Evolutionary conservation across 148 eudicot genomes (phyloP).

Genomic region (Spergularia bocconei): DNA sequence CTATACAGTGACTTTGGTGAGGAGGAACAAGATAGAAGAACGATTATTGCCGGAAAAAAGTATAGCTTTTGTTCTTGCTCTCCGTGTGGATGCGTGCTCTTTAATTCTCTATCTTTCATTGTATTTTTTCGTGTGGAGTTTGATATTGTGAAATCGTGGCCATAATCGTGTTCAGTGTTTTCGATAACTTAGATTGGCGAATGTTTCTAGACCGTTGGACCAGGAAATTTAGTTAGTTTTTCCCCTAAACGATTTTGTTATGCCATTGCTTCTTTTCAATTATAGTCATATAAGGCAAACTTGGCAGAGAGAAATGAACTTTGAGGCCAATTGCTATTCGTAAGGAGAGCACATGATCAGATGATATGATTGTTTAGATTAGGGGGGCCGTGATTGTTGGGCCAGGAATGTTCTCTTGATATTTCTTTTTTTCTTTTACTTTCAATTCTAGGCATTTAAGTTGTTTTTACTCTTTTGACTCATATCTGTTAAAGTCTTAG

Average conservation of each 20-base stretch:
- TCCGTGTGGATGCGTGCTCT: not conserved
- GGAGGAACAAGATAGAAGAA: slow-evolving; percentile 34
- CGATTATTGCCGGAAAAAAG: slow-evolving; percentile 46
- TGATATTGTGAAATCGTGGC: not conserved
- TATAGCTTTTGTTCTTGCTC: slow-evolving; percentile 21
- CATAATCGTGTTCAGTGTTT: not conserved
- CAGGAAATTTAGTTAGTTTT: not conserved
- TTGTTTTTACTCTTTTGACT: no score
- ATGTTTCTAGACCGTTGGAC: not conserved
- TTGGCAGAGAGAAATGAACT: not conserved
- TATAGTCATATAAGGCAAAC: not conserved
- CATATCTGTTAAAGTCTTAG: no score
- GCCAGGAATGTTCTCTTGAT: not conserved
- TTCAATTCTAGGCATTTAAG: no score
- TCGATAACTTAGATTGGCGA: not conserved
- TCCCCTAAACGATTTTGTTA: no score
- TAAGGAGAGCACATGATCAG: not conserved
- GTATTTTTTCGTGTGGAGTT: not conserved
- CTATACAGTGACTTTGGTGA: slow-evolving; percentile 44
- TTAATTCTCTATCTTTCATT: not conserved
- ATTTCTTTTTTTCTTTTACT: not conserved
- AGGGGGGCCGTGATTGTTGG: no score
- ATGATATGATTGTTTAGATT: not conserved
- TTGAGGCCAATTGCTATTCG: not conserved
- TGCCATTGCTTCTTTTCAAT: not conserved